Evolutionary conservation across 208 protist genomes (phyloP).

Genomic region (Leishmania amazonensis): DNA sequence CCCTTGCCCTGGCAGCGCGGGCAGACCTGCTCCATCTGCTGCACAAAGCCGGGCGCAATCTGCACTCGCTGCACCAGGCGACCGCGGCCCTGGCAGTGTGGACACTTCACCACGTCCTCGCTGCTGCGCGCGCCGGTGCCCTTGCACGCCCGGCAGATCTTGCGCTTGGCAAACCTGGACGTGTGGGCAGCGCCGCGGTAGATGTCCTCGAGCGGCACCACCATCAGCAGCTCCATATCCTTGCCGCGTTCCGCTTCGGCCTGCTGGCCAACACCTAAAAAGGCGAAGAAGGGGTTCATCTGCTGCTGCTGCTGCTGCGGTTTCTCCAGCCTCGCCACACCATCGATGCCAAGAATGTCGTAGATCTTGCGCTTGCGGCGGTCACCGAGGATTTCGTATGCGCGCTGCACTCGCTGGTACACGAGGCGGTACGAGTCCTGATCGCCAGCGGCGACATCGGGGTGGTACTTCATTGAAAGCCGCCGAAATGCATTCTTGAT

Average conservation of each 20-base stretch:
- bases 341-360: constrained; percentile 90
- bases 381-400: constrained; percentile 92
- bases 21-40: constrained; percentile 84
- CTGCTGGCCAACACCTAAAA: constrained; percentile 41
- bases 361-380: constrained; percentile 91
- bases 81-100: constrained; percentile 70
- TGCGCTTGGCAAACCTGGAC: constrained; percentile 84
- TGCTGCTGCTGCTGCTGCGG: constrained; percentile 37
- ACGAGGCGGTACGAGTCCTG: constrained; percentile 53
- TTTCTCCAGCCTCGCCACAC: constrained; percentile 75
- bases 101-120: constrained; percentile 47
- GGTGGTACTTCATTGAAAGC: constrained; percentile 84
- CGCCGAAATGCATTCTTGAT: constrained; percentile 79
- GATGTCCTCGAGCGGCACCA: constrained; percentile 85
- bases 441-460: constrained; percentile 63
- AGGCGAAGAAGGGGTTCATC: constrained; percentile 36
- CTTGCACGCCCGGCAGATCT: constrained; percentile 83
- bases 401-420: constrained; percentile 83
- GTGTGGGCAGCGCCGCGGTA: constrained; percentile 91
- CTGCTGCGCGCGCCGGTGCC: constrained; percentile 56
- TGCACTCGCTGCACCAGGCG: constrained; percentile 67
- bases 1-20: constrained; percentile 90
- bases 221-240: constrained; percentile 55
- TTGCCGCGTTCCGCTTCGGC: constrained; percentile 44
- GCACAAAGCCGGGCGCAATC: constrained; percentile 75